These are phyloP conservation scores for Marsdenia floribunda DNA, from an alignment of 257 asterid genomes.

Conservation along the genomic window DNA sequence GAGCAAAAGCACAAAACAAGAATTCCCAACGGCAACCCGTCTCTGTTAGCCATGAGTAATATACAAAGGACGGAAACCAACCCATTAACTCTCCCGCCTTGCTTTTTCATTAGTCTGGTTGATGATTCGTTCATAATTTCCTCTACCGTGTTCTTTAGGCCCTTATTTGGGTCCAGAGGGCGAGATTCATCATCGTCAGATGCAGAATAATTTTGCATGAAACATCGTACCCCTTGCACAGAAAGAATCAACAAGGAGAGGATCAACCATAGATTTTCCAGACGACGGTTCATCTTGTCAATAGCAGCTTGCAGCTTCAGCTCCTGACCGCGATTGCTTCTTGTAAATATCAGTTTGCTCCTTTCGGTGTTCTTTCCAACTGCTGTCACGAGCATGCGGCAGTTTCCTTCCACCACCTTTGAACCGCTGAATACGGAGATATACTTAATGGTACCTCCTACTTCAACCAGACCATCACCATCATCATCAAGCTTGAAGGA, in stretches of 20 bases:
- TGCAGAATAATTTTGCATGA: constrained; percentile 15
- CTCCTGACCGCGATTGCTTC: constrained; percentile 2
- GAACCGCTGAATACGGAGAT: constrained; percentile 22
- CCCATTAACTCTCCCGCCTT: constrained; percentile 19
- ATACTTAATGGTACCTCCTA: neutral
- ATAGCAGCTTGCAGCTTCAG: constrained; percentile 17
- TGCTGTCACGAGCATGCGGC: constrained; percentile 34
- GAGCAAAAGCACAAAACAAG: constrained; percentile 24
- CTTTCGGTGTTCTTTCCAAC: constrained; percentile 40
- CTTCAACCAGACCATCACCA: neutral
- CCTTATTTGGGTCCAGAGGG: constrained; percentile 25
- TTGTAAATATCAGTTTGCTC: constrained; percentile 16
- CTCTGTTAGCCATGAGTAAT: constrained; percentile 34
- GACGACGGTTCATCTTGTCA: constrained; percentile 21
- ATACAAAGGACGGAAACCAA: constrained; percentile 29
- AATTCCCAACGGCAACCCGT: constrained; percentile 42
- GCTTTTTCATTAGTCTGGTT: constrained; percentile 24
- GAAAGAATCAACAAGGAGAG: constrained; percentile 28
- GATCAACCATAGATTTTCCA: constrained; percentile 35
- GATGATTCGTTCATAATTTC: constrained; percentile 34
- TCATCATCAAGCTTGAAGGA: constrained; percentile 12
- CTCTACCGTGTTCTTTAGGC: constrained; percentile 30
- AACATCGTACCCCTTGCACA: constrained; percentile 34
- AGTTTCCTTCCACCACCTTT: constrained; percentile 23
- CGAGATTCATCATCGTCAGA: neutral